Evolutionary conservation across 768 basidiomycete genomes (phyloP).

Genomic region (Lanmaoa rubissima): DNA sequence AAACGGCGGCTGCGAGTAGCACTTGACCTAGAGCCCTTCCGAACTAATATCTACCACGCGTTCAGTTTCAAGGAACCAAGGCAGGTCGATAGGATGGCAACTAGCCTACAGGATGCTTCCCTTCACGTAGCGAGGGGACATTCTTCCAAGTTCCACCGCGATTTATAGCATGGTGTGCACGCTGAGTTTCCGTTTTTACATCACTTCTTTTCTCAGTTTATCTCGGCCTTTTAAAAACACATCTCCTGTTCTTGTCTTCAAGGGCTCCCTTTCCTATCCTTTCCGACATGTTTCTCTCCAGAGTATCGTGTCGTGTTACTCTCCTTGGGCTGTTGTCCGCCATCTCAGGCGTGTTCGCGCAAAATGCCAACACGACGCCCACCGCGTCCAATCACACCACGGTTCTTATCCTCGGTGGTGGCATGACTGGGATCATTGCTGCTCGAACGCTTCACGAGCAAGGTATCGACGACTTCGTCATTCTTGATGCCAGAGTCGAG

Average conservation of each 20-base stretch:
- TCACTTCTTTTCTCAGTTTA: too few species aligned
- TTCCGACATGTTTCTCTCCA: slow-evolving; percentile 14
- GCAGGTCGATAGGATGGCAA: too few species aligned
- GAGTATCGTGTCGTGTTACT: not conserved
- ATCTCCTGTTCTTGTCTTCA: not conserved
- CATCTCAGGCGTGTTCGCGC: slow-evolving; percentile 3
- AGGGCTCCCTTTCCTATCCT: not conserved
- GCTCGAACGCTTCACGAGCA: slow-evolving; percentile 55
- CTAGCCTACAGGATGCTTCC: too few species aligned
- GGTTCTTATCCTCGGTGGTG: slow-evolving; percentile 64
- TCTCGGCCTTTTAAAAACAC: not conserved
- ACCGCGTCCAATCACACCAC: slow-evolving; percentile 21
- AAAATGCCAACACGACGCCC: slow-evolving; percentile 9
- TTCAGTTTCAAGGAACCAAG: too few species aligned
- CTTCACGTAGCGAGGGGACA: too few species aligned
- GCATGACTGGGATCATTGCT: slow-evolving; percentile 63
- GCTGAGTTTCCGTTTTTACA: not conserved
- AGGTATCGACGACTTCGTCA: slow-evolving; percentile 55
- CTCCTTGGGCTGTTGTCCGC: slow-evolving; percentile 6
- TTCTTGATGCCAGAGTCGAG: slow-evolving; percentile 57
- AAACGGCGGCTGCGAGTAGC: too few species aligned
- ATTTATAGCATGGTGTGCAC: not conserved
- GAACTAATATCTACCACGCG: too few species aligned
- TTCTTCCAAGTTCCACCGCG: too few species aligned
- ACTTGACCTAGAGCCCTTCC: too few species aligned